Percentiles rank a stretch among this genome's conserved stretches.
phyloP scores from a whole-genome alignment of 2,329 filamentous ascomycete genomes.

The Penicillium olsonii region DNA sequence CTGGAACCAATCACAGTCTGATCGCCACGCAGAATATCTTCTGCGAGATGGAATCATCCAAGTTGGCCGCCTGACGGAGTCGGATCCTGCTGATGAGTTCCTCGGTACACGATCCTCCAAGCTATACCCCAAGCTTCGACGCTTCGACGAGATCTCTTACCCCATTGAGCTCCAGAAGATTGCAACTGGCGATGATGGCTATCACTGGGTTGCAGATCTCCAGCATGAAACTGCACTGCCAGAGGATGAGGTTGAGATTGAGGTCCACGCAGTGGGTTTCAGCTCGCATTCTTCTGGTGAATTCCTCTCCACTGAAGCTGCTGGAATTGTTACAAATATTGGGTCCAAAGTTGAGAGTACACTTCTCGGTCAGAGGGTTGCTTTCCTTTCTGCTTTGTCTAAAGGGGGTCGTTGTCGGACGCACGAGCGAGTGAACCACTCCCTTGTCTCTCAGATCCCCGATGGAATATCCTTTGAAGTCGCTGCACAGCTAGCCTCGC shows the following conservation, averaged over 20 bases:
- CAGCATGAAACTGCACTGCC: not conserved
- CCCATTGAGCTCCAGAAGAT: constrained; percentile 9
- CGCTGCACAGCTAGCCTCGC: constrained; percentile 15
- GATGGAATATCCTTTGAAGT: constrained; percentile 7
- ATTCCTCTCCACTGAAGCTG: constrained; percentile 11
- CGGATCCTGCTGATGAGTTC: constrained; percentile 14
- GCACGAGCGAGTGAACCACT: constrained; percentile 2
- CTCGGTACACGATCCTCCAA: constrained; percentile 10
- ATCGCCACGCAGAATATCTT: constrained; percentile 22
- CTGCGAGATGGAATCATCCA: constrained; percentile 13
- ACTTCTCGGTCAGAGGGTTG: constrained; percentile 14
- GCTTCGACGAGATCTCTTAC: constrained; percentile 4
- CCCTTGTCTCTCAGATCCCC: constrained; percentile 7
- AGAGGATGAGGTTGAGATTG: constrained; percentile 13
- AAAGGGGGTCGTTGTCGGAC: constrained; percentile 10
- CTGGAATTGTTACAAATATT: constrained; percentile 14
- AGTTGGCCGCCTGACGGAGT: constrained; percentile 19
- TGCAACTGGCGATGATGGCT: not conserved
- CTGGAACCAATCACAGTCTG: not conserved
- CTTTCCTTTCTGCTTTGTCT: not conserved
- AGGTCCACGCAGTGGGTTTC: constrained; percentile 14
- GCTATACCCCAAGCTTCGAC: constrained; percentile 2
- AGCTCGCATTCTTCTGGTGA: not conserved
- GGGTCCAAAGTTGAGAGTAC: constrained; percentile 8
- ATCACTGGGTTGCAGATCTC: constrained; percentile 9